phyloP scores from a whole-genome alignment of 2,329 filamentous ascomycete species.

The Alternaria sp. region DNA sequence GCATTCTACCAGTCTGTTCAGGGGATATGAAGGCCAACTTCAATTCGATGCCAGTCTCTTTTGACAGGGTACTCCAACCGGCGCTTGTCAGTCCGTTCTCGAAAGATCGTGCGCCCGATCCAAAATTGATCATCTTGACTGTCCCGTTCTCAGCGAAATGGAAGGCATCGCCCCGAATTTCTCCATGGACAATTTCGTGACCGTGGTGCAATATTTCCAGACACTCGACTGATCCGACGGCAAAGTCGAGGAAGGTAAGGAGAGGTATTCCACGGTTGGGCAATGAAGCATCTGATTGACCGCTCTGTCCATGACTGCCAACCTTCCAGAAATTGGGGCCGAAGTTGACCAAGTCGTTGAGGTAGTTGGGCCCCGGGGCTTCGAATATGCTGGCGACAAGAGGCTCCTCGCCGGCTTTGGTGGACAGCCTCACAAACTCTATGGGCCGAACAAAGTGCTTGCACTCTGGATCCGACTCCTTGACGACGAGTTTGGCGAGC shows the following conservation, averaged over 20 bases:
- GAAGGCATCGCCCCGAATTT: slow-evolving; percentile 89
- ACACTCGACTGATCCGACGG: slow-evolving; percentile 84
- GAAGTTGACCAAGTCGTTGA: slow-evolving; percentile 74
- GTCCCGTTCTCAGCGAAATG: slow-evolving; percentile 78
- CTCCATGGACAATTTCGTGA: slow-evolving; percentile 84
- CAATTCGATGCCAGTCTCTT: slow-evolving; percentile 83
- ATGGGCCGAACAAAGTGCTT: slow-evolving; percentile 81
- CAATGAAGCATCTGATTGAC: slow-evolving; percentile 18
- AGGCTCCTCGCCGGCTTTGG: slow-evolving; percentile 72
- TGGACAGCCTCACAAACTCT: slow-evolving; percentile 75
- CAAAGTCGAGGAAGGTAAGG: slow-evolving; percentile 84
- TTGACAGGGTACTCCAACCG: slow-evolving; percentile 83
- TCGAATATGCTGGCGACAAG: slow-evolving; percentile 84
- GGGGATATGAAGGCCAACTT: slow-evolving; percentile 93
- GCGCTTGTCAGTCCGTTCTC: slow-evolving; percentile 85
- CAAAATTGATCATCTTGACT: slow-evolving; percentile 84
- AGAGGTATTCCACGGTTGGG: slow-evolving; percentile 69
- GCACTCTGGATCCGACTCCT: slow-evolving; percentile 73
- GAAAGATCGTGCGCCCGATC: slow-evolving; percentile 84
- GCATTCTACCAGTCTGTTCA: slow-evolving; percentile 92
- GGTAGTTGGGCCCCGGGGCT: slow-evolving; percentile 74
- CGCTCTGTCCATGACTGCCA: slow-evolving; percentile 18
- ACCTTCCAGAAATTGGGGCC: slow-evolving; percentile 65
- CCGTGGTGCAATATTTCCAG: slow-evolving; percentile 91
- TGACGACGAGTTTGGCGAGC: slow-evolving; percentile 74